Evolutionary conservation across 2,329 filamentous ascomycete species (phyloP).

Genomic region (Trichoderma asperellum): DNA sequence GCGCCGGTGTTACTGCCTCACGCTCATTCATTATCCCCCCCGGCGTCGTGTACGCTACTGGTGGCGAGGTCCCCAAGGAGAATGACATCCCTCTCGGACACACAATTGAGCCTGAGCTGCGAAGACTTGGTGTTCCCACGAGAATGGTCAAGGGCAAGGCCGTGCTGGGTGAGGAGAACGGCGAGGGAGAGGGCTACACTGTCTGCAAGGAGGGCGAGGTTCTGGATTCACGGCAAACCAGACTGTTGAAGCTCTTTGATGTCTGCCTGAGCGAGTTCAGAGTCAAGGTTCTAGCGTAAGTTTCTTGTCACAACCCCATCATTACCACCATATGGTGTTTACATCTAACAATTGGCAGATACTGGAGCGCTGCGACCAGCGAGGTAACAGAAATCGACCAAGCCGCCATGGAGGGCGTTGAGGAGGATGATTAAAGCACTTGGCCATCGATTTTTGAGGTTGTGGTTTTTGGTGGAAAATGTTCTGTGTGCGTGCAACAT

Average conservation of each 20-base stretch:
- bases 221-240: conserved; percentile 89
- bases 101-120: conserved; percentile 85
- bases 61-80: conserved; percentile 76
- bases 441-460: conserved; percentile 16
- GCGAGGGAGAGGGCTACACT: conserved; percentile 64
- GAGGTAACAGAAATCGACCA: conserved; percentile 61
- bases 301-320: conserved; percentile 30
- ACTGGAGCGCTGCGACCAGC: conserved; percentile 64
- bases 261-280: conserved; percentile 89
- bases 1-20: conserved; percentile 76
- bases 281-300: conserved; percentile 75
- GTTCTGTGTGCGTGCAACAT: conserved; percentile 40
- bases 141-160: conserved; percentile 88
- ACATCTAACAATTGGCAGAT: conserved; percentile 43
- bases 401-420: conserved; percentile 46
- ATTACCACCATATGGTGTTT: not conserved
- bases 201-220: conserved; percentile 85
- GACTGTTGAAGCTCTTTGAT: conserved; percentile 90
- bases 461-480: conserved; percentile 29
- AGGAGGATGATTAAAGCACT: conserved; percentile 31
- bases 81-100: conserved; percentile 87
- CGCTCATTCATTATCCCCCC: conserved; percentile 79
- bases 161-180: conserved; percentile 64
- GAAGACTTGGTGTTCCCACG: conserved; percentile 87
- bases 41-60: conserved; percentile 80